phyloP scores from a whole-genome alignment of 306 rosid genomes.

The Erythrophleum fordii region DNA sequence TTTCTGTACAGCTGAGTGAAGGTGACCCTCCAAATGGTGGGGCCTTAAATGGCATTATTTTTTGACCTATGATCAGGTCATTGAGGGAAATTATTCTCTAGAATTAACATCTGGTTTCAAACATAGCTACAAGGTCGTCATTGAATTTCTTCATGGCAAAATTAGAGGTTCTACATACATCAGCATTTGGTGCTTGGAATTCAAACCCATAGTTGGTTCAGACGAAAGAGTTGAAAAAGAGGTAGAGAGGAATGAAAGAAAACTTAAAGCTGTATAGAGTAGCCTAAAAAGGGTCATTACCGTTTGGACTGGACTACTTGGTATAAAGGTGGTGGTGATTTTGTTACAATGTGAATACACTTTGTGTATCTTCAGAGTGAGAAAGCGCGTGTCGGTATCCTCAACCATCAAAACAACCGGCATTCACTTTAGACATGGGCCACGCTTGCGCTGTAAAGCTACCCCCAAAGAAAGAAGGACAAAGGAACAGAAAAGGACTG shows the following conservation, averaged over 20 bases:
- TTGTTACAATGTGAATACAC: neutral
- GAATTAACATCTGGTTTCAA: neutral
- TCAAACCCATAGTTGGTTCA: too few relatives aligned
- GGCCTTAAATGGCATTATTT: neutral
- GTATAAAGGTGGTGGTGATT: slow-evolving; percentile 4
- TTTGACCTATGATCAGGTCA: neutral
- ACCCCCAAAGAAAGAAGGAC: slow-evolving; percentile 10
- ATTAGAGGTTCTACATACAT: too few relatives aligned
- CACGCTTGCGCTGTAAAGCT: slow-evolving; percentile 54
- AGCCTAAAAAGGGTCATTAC: too few relatives aligned
- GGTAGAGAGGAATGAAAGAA: too few relatives aligned
- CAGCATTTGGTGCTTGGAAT: too few relatives aligned
- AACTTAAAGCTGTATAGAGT: neutral
- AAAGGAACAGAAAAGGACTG: slow-evolving; percentile 30
- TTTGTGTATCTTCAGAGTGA: neutral
- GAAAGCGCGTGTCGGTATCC: slow-evolving; percentile 40
- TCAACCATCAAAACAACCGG: slow-evolving; percentile 38
- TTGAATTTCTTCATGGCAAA: too few relatives aligned
- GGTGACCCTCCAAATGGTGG: neutral
- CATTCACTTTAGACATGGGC: slow-evolving; percentile 40
- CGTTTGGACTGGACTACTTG: neutral
- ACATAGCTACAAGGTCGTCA: neutral
- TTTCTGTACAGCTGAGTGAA: neutral
- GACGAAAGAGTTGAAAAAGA: too few relatives aligned
- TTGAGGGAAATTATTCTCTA: neutral